Percentiles rank a stretch among this genome's conserved stretches.
phyloP scores from a whole-genome alignment of 352 stramenopile genomes.

The Aphanomyces stellatus region DNA sequence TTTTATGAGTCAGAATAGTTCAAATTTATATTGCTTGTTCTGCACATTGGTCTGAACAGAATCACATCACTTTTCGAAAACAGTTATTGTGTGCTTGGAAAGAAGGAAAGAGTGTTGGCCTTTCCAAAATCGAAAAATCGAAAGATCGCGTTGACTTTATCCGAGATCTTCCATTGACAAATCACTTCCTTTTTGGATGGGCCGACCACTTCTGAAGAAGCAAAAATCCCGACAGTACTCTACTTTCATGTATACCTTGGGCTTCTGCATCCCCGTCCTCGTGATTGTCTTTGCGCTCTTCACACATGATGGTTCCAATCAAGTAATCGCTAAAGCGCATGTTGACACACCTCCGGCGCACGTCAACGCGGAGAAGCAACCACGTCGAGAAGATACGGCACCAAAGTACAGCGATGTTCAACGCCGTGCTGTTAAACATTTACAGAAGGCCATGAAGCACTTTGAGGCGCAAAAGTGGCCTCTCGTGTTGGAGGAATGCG shows the following conservation, averaged over 20 bases:
- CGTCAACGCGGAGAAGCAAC: neutral
- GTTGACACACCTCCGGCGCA: neutral
- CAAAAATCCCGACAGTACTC: neutral
- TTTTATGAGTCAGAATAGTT: too few relatives aligned
- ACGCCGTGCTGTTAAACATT: neutral
- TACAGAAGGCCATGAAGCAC: constrained; percentile 13
- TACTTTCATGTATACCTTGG: constrained; percentile 8
- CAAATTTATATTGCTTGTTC: too few relatives aligned
- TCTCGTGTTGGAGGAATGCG: constrained; percentile 16
- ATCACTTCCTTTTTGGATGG: neutral
- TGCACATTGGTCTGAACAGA: too few relatives aligned
- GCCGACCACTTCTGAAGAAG: neutral
- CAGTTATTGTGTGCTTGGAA: too few relatives aligned
- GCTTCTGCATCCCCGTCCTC: constrained; percentile 2
- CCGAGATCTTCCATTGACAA: neutral
- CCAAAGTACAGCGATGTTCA: constrained; percentile 9
- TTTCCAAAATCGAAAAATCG: neutral
- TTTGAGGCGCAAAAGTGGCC: constrained; percentile 20
- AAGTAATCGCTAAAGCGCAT: neutral
- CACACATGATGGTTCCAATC: neutral
- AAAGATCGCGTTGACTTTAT: constrained; percentile 6
- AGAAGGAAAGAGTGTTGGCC: too few relatives aligned
- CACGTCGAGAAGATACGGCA: neutral
- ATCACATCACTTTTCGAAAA: too few relatives aligned
- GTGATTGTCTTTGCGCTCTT: constrained; percentile 6